Evolutionary conservation across 345 rosid species (phyloP), one percentile per base, ranked within the genome.

Genomic region (Mercurialis annua): DNA sequence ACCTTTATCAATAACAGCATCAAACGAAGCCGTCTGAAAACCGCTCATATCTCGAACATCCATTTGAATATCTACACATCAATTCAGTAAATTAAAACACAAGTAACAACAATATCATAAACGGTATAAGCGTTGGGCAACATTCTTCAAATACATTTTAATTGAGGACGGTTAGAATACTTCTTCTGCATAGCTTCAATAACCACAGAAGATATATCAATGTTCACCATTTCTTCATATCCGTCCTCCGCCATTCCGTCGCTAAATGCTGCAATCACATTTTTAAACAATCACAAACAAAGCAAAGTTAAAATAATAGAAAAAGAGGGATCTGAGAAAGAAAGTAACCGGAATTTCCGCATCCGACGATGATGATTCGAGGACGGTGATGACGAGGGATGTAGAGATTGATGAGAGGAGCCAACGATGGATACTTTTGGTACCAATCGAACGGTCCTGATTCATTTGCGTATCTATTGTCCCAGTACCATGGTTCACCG

Each of bases 401-500:
- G 77, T 86, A 92, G 70, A 87, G 89, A 55, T 80, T 80, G 80
- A 89, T 75, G 79, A 92, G 89, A 69, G 98, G 96, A 70, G 94
- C 81, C 44, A 92, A 75, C 42, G 94, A 72, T 17, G 84, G 65
- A 73, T 92, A 92, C 71, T 87, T 92, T 72, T 92, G 96, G 73
- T 89, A 92, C 98, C 98, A 92, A 73, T 92, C 98, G 68, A 92
- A 89, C 14, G 96, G 81, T 30, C 80, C 87, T 34, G 89, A 74
- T 81, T 92, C 98, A 66, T 72, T 77, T 31, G 83, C 63, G 79
- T 92, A 92, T 11, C 98, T 88, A 24, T 82, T 82, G 81, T 92
- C 92, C 98, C 96, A 92, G 67, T 92, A 92, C 86, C 87, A 85
- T 55, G 82, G 64, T 80, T 92, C 94, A 2, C 96, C 92, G 78